phyloP scores from a whole-genome alignment of 1,284 basidiomycete species.

The Hypsizygus ulmarius region DNA sequence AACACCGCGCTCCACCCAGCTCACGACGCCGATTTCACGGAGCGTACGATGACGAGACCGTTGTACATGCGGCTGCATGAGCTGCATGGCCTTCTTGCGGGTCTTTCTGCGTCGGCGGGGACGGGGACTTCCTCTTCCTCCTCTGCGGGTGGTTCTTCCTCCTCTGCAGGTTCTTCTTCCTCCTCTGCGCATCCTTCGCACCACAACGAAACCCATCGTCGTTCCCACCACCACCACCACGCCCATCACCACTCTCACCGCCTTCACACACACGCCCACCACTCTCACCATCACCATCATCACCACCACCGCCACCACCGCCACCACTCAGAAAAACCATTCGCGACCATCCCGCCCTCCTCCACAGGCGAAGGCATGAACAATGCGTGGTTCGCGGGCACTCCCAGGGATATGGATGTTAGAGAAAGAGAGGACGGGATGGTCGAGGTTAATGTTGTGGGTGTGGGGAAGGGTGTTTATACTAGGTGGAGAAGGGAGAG shows the following conservation, averaged over 20 bases:
- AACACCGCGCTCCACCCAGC: constrained; percentile 22
- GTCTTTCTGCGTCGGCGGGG: constrained; percentile 1
- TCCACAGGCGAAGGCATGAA: constrained; percentile 33
- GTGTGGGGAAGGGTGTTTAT: constrained; percentile 4
- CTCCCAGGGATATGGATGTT: too few relatives aligned
- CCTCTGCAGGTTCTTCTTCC: too few relatives aligned
- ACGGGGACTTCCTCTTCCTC: too few relatives aligned
- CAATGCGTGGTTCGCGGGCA: constrained; percentile 55
- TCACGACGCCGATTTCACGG: constrained; percentile 10
- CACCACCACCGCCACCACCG: background rate
- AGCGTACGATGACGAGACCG: constrained; percentile 2
- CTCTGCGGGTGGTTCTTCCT: too few relatives aligned
- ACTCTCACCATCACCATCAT: background rate
- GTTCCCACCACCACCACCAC: too few relatives aligned
- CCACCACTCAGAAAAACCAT: constrained; percentile 7
- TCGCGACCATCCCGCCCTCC: background rate
- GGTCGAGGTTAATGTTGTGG: background rate
- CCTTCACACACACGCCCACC: background rate
- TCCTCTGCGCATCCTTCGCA: too few relatives aligned
- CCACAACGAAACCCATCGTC: too few relatives aligned
- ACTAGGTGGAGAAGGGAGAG: constrained; percentile 12
- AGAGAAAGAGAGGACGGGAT: background rate
- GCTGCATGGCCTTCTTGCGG: constrained; percentile 16
- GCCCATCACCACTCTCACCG: too few relatives aligned
- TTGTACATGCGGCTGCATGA: constrained; percentile 17